Percentiles rank a stretch among this genome's conserved stretches.
These are phyloP conservation scores for Colletotrichum limetticola DNA, from an alignment of 2,329 filamentous ascomycete species.

Conservation along the genomic window DNA sequence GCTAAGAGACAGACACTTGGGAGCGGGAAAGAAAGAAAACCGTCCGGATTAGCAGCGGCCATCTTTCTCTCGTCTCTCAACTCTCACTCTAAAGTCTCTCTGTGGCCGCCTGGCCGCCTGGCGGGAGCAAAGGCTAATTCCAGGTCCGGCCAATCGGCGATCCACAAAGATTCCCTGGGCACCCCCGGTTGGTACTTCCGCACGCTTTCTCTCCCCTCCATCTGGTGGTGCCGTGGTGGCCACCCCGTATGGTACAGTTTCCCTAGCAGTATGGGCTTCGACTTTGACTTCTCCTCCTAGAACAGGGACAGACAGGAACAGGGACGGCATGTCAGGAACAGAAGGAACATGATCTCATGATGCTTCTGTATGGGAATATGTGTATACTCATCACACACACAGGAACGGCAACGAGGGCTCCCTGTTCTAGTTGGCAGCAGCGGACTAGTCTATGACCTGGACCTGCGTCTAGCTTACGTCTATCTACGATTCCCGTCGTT, in stretches of 20 bases:
- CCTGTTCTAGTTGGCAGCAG: too few species aligned
- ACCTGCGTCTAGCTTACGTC: too few species aligned
- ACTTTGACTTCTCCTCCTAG: neutral
- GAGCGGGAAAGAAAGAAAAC: neutral
- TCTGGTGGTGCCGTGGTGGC: neutral
- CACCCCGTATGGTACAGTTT: neutral
- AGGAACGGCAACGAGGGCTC: neutral
- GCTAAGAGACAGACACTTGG: neutral
- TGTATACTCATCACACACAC: neutral
- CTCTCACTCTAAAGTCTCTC: too few species aligned
- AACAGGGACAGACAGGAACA: neutral
- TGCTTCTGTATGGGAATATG: too few species aligned
- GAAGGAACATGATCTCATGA: constrained; percentile 1
- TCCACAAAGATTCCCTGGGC: constrained; percentile 9
- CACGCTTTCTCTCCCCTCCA: neutral
- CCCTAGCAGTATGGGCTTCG: neutral
- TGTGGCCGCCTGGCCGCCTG: too few species aligned
- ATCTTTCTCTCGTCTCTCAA: neutral
- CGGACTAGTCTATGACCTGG: too few species aligned
- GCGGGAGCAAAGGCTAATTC: neutral
- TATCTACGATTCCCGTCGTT: too few species aligned
- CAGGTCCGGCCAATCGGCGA: constrained; percentile 32
- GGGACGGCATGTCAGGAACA: too few species aligned
- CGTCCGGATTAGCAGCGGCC: neutral
- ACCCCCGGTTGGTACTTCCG: constrained; percentile 23